Base-by-base conservation (phyloP, 2,329 filamentous ascomycete genomes). In the Penicillium sp. region DNA sequence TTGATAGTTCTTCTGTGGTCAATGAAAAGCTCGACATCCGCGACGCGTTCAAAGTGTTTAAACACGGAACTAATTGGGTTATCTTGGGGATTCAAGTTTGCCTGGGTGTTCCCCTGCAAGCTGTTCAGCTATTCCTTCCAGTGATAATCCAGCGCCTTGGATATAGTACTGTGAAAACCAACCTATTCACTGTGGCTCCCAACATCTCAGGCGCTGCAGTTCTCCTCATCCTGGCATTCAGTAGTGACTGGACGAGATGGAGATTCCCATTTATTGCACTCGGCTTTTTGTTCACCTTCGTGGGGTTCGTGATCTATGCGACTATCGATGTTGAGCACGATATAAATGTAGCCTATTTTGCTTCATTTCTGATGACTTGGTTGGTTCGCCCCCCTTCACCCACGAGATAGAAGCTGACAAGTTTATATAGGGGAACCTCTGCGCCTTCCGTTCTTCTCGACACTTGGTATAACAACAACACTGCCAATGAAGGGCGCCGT, bases 281-380 rank as follows among this genome's bases (percentile, higher is more conserved):
- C 0, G 87, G 87, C 0, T 91, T 90, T 68, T 70, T 82, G 2
- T 84, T 91, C 64, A 90, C 88, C 0, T 88, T 90, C 65, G 81
- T 83, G 50, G 89, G 89, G 16, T 89, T 91, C 75, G 81, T 90
- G 66, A 88, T 91, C 65, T 91, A 87, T 61, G 87, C 87, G 0
- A 79, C 84, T 16, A 86, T 91, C 52, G 78, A 84, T 43, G 83
- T 89, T 8, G 68, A 82, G 46, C 63, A 76, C 5, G 77, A 86
- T n/a, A 40, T 68, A 36, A 70, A 85, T 15, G 81, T 89, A 1
- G 87, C 87, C 1, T 90, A 90, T 68, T 90, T 85, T 62, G 86
- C 87, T 4, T 84, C 81, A 48, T 91, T 90, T 69, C 86, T 91
- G 84, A 89, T 90, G 86, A 87, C 84, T 8, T 89, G 87, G 84